Conservation (phyloP, 352 stramenopile genomes). For the Globisporangium cederbergense region DNA sequence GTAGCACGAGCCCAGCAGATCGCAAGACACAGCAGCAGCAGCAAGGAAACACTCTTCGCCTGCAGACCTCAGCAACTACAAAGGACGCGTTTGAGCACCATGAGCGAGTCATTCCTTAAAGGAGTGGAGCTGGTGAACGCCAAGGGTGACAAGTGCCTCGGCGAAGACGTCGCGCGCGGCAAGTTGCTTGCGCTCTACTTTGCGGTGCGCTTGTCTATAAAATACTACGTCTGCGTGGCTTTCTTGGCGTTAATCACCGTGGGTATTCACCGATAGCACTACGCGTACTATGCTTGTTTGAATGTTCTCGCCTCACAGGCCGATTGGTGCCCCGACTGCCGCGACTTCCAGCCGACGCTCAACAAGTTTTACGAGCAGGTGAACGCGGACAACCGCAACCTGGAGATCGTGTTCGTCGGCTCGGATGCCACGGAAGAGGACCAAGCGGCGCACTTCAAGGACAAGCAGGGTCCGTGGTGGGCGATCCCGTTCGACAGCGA, state of each 20-base stretch:
- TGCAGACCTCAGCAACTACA: not conserved
- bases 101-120: constrained; percentile 44
- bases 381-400: constrained; percentile 28
- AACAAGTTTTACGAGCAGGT: constrained; percentile 68
- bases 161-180: constrained; percentile 39
- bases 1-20: not conserved
- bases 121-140: constrained; percentile 56
- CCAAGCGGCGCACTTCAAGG: constrained; percentile 55
- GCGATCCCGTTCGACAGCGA: constrained; percentile 65
- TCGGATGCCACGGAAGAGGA: constrained; percentile 60
- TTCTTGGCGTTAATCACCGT: not conserved
- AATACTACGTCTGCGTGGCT: not conserved
- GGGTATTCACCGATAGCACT: not conserved
- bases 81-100: constrained; percentile 14
- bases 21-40: not conserved
- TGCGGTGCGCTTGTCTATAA: constrained; percentile 28
- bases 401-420: constrained; percentile 81
- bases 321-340: constrained; percentile 84
- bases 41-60: not conserved
- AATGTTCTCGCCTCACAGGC: constrained; percentile 31
- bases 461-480: constrained; percentile 79
- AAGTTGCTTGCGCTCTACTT: constrained; percentile 80
- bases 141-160: constrained; percentile 37
- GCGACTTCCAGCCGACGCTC: constrained; percentile 68
- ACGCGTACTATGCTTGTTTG: not conserved